phyloP scores from a whole-genome alignment of 257 asterid species.

The Solanum stenotomum region DNA sequence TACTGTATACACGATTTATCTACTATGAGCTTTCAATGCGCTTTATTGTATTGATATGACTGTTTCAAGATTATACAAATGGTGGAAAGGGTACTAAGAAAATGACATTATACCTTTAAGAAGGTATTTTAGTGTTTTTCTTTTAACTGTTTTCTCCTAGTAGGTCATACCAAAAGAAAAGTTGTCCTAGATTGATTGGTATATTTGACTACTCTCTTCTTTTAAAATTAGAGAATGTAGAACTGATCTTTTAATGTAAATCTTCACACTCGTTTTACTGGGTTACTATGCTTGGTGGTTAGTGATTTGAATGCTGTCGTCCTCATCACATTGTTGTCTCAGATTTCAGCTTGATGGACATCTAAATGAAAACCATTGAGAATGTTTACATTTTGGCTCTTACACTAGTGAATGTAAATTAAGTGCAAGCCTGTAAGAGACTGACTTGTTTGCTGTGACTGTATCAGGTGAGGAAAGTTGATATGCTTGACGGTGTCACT shows the following conservation, averaged over 20 bases:
- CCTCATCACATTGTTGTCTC: neutral
- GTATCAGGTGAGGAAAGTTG: neutral
- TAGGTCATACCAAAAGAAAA: neutral
- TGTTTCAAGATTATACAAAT: neutral
- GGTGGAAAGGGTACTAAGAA: neutral
- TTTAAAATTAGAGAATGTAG: neutral
- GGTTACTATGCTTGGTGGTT: neutral
- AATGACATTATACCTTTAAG: neutral
- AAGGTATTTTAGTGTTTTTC: neutral
- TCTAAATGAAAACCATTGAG: neutral
- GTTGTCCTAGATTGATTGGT: neutral
- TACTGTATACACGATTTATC: neutral
- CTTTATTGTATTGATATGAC: neutral
- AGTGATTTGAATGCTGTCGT: neutral
- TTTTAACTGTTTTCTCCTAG: neutral
- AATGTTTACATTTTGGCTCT: neutral
- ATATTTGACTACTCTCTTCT: neutral
- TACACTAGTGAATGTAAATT: neutral
- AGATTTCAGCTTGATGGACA: neutral
- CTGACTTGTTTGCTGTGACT: neutral
- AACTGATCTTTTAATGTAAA: neutral
- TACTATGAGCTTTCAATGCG: neutral
- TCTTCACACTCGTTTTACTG: neutral
- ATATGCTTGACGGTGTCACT: neutral
- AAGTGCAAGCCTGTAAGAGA: neutral